A percentile compares a stretch with the other conserved stretches of the same genome.
These are phyloP conservation scores for Globisporangium ultimum DNA, from an alignment of 352 stramenopile species.

Conservation along the genomic window DNA sequence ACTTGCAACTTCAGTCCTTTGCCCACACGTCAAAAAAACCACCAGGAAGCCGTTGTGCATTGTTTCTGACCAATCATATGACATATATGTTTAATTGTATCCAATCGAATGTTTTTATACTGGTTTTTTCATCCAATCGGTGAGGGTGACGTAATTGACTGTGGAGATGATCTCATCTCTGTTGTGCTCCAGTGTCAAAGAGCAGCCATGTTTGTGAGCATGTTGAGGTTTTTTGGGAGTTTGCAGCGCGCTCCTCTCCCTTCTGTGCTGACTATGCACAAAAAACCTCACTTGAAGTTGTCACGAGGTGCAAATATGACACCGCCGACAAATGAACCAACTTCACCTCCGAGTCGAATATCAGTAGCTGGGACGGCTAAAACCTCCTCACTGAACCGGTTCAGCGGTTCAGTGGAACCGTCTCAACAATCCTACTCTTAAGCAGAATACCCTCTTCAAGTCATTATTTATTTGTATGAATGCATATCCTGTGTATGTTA, in stretches of 20 bases:
- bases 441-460: background rate
- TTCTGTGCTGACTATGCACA: slow-evolving; percentile 12
- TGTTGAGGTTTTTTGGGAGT: slow-evolving; percentile 13
- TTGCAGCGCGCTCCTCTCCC: background rate
- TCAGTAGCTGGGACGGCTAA: too few species aligned
- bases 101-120: too few species aligned
- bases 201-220: background rate
- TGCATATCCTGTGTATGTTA: too few species aligned
- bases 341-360: slow-evolving; percentile 9
- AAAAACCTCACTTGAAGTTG: slow-evolving; percentile 53
- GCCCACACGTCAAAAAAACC: background rate
- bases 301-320: slow-evolving; percentile 44
- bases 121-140: background rate
- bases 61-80: background rate
- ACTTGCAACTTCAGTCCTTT: background rate
- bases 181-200: background rate
- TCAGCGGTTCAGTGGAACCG: too few species aligned
- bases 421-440: background rate
- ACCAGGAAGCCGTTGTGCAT: background rate
- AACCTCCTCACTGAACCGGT: too few species aligned
- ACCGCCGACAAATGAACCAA: slow-evolving; percentile 38
- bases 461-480: background rate
- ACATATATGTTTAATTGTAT: too few species aligned
- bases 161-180: background rate
- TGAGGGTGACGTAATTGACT: background rate